Percentiles rank a stretch among this genome's conserved stretches.
Evolutionary conservation across 495 filamentous ascomycete genomes (phyloP).

Genomic region (Choiromyces venosus): DNA sequence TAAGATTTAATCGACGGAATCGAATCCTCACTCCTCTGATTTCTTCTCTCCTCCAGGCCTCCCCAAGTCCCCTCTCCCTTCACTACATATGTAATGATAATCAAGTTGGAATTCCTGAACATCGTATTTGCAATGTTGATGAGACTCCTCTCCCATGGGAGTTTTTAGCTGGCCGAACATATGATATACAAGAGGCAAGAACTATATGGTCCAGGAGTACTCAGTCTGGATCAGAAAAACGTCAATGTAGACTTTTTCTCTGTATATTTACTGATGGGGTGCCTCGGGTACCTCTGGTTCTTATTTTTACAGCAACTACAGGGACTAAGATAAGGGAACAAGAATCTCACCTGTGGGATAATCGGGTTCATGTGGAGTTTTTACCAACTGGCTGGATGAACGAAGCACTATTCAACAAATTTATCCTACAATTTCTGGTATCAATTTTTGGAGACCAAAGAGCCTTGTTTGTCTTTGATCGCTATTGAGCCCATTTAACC

Average conservation of each 20-base stretch:
- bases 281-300: background rate
- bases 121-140: slow-evolving; percentile 10
- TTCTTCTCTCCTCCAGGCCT: background rate
- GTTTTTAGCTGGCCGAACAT: slow-evolving; percentile 4
- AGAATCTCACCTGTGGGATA: slow-evolving; percentile 8
- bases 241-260: background rate
- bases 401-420: background rate
- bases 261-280: slow-evolving; percentile 10
- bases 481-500: background rate
- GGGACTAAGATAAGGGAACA: background rate
- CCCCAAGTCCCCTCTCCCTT: background rate
- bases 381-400: slow-evolving; percentile 8
- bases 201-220: slow-evolving; percentile 10
- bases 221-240: slow-evolving; percentile 8
- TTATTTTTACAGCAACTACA: slow-evolving; percentile 4
- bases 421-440: slow-evolving; percentile 1
- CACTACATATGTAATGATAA: slow-evolving; percentile 7
- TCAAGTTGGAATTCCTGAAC: slow-evolving; percentile 6
- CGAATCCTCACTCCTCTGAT: slow-evolving; percentile 2
- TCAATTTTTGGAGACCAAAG: slow-evolving; percentile 1
- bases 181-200: slow-evolving; percentile 4
- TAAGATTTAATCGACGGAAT: slow-evolving; percentile 15
- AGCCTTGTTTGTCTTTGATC: slow-evolving; percentile 4
- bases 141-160: slow-evolving; percentile 16
- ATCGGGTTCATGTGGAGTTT: slow-evolving; percentile 6